These are phyloP conservation scores for Cystobasidium slooffiae DNA, from an alignment of 1,284 basidiomycete genomes.

Conservation along the genomic window DNA sequence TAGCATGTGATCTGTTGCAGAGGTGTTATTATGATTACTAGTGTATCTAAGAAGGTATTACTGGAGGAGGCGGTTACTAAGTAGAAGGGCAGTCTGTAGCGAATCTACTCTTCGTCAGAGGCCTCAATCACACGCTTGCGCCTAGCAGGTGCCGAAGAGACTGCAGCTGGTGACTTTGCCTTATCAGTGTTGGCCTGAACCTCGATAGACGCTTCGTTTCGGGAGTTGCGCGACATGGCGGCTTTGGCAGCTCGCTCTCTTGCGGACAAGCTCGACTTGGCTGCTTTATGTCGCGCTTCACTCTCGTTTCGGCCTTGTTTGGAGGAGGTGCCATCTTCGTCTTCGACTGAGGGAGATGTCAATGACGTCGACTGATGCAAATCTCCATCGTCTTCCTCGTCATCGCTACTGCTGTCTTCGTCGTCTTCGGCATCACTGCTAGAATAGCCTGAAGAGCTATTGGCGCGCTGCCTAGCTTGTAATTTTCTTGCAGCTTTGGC, in stretches of 20 bases:
- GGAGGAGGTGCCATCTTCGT: conserved; percentile 15
- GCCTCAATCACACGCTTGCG: conserved; percentile 1
- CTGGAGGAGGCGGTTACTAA: too few species aligned
- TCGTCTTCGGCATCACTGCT: background rate
- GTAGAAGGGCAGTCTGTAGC: background rate
- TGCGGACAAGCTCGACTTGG: background rate
- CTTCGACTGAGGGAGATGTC: background rate
- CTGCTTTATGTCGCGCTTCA: background rate
- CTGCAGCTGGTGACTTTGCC: background rate
- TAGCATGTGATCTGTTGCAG: background rate
- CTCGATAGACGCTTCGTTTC: too few species aligned
- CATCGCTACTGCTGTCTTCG: background rate
- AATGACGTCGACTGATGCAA: background rate
- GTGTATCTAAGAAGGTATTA: background rate
- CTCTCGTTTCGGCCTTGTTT: background rate
- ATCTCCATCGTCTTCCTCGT: background rate
- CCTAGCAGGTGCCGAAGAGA: background rate
- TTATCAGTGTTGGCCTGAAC: background rate
- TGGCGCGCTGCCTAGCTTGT: background rate
- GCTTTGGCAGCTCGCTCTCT: conserved; percentile 20
- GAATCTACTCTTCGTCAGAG: conserved; percentile 15
- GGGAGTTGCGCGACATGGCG: conserved; percentile 13
- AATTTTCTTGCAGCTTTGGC: background rate
- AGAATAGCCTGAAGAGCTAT: background rate
- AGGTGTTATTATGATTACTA: background rate